phyloP scores from a whole-genome alignment of 2,329 filamentous ascomycete genomes.

The Cytospora paraplurivora region DNA sequence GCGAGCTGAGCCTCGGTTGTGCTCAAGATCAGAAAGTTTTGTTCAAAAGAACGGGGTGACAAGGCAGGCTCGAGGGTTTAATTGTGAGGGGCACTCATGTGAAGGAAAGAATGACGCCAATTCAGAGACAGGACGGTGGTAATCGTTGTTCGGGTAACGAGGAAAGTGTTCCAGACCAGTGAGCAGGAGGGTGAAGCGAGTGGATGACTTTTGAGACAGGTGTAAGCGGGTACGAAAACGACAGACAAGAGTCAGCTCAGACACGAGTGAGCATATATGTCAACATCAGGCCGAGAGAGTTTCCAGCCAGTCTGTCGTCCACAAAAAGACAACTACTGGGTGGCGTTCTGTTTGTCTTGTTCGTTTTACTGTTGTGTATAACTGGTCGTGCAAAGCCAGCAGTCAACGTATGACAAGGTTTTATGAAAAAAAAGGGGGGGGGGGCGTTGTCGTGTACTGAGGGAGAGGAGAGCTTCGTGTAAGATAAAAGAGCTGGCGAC shows the following conservation, averaged over 20 bases:
- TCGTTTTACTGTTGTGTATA: not conserved
- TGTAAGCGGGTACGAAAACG: conserved; percentile 19
- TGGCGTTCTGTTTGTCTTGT: conserved; percentile 8
- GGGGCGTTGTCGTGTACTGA: not conserved
- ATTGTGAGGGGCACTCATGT: conserved; percentile 10
- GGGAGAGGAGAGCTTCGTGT: conserved; percentile 3
- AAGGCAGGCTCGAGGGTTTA: not conserved
- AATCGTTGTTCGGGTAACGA: conserved; percentile 11
- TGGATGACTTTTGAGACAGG: conserved; percentile 23
- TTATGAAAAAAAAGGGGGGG: conserved; percentile 20
- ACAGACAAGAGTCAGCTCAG: conserved; percentile 18
- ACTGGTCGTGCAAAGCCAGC: conserved; percentile 18
- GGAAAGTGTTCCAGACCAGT: conserved; percentile 12
- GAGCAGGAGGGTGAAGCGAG: conserved; percentile 4
- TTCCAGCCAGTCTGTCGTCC: conserved; percentile 5
- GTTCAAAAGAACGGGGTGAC: not conserved
- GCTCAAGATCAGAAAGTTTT: not conserved
- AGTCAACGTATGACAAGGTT: conserved; percentile 20
- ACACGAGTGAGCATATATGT: conserved; percentile 18
- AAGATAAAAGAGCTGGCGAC: not conserved
- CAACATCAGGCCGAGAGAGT: conserved; percentile 20
- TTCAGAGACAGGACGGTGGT: conserved; percentile 14
- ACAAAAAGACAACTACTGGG: not conserved
- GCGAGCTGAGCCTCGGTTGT: conserved; percentile 15
- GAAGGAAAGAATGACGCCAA: conserved; percentile 22